Evolutionary conservation across 805 yeast species (phyloP), one percentile per base, ranked within the genome.

Genomic region (Priceomyces castillae): DNA sequence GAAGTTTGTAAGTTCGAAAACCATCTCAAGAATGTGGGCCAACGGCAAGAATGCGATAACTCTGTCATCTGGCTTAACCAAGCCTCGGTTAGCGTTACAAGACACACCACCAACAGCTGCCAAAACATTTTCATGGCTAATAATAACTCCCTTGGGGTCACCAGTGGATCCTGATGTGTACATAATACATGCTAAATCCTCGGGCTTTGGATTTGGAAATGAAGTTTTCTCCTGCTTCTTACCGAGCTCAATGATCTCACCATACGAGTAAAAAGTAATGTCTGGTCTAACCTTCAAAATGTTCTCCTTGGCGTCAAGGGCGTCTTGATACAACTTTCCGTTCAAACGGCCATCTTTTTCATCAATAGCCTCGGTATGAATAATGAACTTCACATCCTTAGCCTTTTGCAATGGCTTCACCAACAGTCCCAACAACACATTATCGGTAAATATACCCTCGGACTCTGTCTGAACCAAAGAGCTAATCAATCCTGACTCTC

Each of bases 1-100:
- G 54, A 94, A 79, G 30, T 78, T 59, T 23, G 80, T 65, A 57
- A 90, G 72, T 72, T 94, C 99, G 51, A 94, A 90, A 3, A 81
- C 88, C 66, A 89, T 74, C 71, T 94, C 99, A 55, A 94, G 87
- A 55, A 94, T 94, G 61, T 94, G 99, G 7, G 99, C 99, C 58
- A 94, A 77, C 10, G 99, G 99, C 62, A 94, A 78, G 64, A 92
- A 90, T 14, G 90, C 84, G 64, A 94, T 81, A 49, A 92, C 70
- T 53, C 89, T 77, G 67, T 94, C 98, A 28, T 65, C 64, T 17
- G 69, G 67, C 44, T 58, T 67, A 41, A 89, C 78, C 35, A 67
- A 41, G 16, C 67, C 65, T 43, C 79, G 71, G 36, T 75, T 74
- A 41, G 89, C 82, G 55, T 78, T 76, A 35, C 80, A 71, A 20